These are phyloP conservation scores for Pistacia integerrima DNA, from an alignment of 345 rosid species.

Conservation along the genomic window DNA sequence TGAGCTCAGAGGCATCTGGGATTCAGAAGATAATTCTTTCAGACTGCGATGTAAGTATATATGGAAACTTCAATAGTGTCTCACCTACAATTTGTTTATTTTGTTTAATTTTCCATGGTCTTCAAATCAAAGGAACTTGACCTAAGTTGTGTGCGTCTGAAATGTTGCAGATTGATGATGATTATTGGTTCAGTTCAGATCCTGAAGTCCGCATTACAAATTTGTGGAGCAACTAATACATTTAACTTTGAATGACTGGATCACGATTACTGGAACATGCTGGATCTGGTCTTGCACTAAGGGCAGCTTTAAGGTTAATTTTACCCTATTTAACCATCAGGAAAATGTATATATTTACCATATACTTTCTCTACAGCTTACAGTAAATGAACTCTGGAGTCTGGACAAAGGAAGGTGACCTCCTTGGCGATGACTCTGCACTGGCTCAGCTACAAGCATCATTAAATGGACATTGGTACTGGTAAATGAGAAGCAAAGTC, in stretches of 20 bases:
- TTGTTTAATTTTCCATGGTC: not conserved
- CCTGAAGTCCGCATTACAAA: conserved; percentile 52
- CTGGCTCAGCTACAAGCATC: not conserved
- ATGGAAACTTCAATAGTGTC: not conserved
- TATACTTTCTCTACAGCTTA: conserved; percentile 2
- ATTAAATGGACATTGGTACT: not conserved
- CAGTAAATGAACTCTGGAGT: conserved; percentile 1
- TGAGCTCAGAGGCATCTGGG: conserved; percentile 33
- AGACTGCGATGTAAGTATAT: conserved; percentile 52
- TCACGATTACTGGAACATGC: not conserved
- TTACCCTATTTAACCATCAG: not conserved
- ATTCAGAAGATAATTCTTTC: conserved; percentile 60
- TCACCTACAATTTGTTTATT: not conserved
- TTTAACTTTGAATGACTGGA: not conserved
- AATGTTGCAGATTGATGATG: conserved; percentile 52
- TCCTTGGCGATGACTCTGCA: not conserved
- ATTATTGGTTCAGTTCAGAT: conserved; percentile 72
- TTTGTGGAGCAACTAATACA: conserved; percentile 47
- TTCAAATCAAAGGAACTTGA: not conserved
- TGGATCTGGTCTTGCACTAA: not conserved
- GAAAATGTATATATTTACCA: not conserved
- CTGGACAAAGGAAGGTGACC: not conserved
- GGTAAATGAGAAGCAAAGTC: not conserved
- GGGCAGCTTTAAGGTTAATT: not conserved
- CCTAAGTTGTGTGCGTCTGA: conserved; percentile 2